Base-by-base conservation (phyloP, 2,329 filamentous ascomycete genomes). In the Alternaria atra region DNA sequence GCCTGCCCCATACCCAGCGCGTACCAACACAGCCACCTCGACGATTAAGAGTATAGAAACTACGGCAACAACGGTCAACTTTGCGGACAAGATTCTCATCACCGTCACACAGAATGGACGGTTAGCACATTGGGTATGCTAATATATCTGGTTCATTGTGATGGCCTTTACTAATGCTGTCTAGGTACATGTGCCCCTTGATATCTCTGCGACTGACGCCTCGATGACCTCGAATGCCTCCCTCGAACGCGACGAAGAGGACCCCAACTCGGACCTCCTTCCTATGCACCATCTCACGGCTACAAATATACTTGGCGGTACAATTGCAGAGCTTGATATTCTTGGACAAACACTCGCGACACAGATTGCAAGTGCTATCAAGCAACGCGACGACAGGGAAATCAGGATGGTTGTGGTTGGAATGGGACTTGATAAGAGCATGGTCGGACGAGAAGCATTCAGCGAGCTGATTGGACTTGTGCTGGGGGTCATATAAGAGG, bases 51-150 rank as follows among this genome's bases (percentile, higher is more conserved):
- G 88, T 30, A 78, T 90, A 23, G 78, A 84, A 35, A 98, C 95
- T 1, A 88, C 93, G 66, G 89, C 92, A 34, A 89, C 88, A 39
- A 85, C 85, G 10, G 83, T 93, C 55, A 87, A 85, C 70, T 98
- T 98, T 80, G 85, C 89, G 8, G 95, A 98, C 85, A 97, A 93
- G 80, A 93, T 99, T 71, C 81, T 99, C 70, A 83, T 99, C 64
- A 97, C 93, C 1, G 86, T 98, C 61, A 92, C 91, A 0, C 95
- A 98, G 80, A 87, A 90, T 63, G 94, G 94, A 6, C 87, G 90
- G 60, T 81, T 98, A 47, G 91, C 92, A 20, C 95, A 98, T 84
- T 99, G 95, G 95, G 93, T 97, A 83, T 55, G 82, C 23, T 1
- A 15, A 25, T 37, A 76, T 17, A 4, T 30, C 4, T 30, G 9